These are phyloP conservation scores for Candida anglica DNA, from an alignment of 805 yeast species.

Conservation along the genomic window DNA sequence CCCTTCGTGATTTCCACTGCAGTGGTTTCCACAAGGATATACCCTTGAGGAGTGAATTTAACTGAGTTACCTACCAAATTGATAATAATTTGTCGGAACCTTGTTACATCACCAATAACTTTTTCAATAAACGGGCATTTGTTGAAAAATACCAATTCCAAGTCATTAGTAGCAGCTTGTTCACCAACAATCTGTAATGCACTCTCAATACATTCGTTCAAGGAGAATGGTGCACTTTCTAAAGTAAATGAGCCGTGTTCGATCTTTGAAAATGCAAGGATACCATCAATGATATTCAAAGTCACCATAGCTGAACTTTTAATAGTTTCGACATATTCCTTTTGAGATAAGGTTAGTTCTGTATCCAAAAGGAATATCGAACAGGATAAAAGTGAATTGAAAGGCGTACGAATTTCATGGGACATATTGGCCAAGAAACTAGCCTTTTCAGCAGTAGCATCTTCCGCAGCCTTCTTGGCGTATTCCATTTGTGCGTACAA, in stretches of 20 bases:
- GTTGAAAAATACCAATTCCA: constrained; percentile 44
- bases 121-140: constrained; percentile 33
- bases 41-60: constrained; percentile 44
- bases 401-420: constrained; percentile 53
- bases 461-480: constrained; percentile 42
- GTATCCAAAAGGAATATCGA: constrained; percentile 49
- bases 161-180: constrained; percentile 39
- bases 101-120: constrained; percentile 45
- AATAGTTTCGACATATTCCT: constrained; percentile 51
- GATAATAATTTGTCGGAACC: constrained; percentile 48
- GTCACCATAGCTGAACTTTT: constrained; percentile 49
- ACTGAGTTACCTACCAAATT: constrained; percentile 53
- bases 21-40: constrained; percentile 34
- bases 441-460: constrained; percentile 52
- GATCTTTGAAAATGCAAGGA: constrained; percentile 50
- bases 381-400: constrained; percentile 48
- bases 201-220: constrained; percentile 43
- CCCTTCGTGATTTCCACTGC: constrained; percentile 21
- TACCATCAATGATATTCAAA: constrained; percentile 50
- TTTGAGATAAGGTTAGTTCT: constrained; percentile 36
- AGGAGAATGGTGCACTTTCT: constrained; percentile 39
- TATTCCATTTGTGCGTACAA: constrained; percentile 45
- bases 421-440: constrained; percentile 47
- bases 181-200: constrained; percentile 47
- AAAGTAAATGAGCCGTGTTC: constrained; percentile 51